These are phyloP conservation scores for Starmerella floricola DNA, from an alignment of 805 yeast species.

Conservation along the genomic window DNA sequence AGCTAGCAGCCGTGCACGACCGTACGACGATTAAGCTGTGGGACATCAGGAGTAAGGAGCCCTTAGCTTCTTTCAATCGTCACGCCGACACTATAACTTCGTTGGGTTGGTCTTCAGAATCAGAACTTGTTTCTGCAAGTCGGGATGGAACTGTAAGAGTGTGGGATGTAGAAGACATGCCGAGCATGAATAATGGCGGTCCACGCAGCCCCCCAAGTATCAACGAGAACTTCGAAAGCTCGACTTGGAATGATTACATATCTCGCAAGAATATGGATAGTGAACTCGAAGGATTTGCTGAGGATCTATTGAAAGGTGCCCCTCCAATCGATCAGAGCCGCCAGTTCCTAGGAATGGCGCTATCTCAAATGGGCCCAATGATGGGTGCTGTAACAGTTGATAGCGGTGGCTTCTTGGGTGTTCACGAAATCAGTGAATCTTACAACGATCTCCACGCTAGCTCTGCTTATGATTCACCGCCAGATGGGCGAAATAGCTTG, in stretches of 20 bases:
- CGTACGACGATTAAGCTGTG: conserved; percentile 47
- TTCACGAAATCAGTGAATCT: conserved; percentile 22
- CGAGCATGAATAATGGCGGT: no score
- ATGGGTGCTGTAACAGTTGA: conserved; percentile 26
- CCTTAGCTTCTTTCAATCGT: conserved; percentile 42
- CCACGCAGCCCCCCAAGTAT: neutral
- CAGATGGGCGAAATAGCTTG: no score
- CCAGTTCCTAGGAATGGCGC: conserved; percentile 23
- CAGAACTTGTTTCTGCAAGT: conserved; percentile 47
- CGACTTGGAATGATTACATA: conserved; percentile 25
- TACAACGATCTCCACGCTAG: conserved; percentile 3
- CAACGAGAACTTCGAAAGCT: neutral
- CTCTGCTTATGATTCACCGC: neutral
- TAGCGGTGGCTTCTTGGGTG: conserved; percentile 27
- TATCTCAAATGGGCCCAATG: conserved; percentile 16
- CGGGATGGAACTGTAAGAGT: conserved; percentile 55
- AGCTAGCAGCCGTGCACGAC: conserved; percentile 52
- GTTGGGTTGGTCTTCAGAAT: conserved; percentile 45
- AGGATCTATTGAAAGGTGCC: conserved; percentile 19
- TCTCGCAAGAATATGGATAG: conserved; percentile 20
- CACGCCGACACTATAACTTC: conserved; percentile 45
- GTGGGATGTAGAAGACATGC: conserved; percentile 40
- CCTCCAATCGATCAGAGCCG: conserved; percentile 24
- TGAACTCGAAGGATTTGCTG: conserved; percentile 16
- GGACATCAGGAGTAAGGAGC: conserved; percentile 56